These are phyloP conservation scores for Staphylotrichum longicolle DNA, from an alignment of 495 filamentous ascomycete species.

Conservation along the genomic window DNA sequence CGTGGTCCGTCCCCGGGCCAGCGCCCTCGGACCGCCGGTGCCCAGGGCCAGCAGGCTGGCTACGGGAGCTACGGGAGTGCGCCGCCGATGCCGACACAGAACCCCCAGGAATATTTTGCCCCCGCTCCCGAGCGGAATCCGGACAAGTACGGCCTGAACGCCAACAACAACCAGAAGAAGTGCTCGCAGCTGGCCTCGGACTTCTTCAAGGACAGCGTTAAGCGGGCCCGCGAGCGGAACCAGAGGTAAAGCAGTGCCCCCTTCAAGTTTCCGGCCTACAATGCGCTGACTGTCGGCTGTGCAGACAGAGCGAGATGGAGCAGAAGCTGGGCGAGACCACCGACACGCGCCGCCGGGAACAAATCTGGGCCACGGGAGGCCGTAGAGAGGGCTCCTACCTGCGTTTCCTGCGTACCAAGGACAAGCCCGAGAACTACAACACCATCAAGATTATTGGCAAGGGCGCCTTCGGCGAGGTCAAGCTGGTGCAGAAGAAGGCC, in stretches of 20 bases:
- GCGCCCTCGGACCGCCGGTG: slow-evolving; percentile 75
- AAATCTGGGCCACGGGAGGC: slow-evolving; percentile 71
- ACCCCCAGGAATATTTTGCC: slow-evolving; percentile 54
- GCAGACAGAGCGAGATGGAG: slow-evolving; percentile 86
- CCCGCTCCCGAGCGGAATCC: slow-evolving; percentile 67
- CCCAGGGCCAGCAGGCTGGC: slow-evolving; percentile 52
- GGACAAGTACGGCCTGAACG: slow-evolving; percentile 63
- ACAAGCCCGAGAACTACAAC: slow-evolving; percentile 86
- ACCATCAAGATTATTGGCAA: slow-evolving; percentile 98
- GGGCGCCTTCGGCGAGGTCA: slow-evolving; percentile 97
- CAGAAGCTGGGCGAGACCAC: slow-evolving; percentile 71
- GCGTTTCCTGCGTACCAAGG: slow-evolving; percentile 89
- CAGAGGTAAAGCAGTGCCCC: slow-evolving; percentile 62
- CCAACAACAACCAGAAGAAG: slow-evolving; percentile 70
- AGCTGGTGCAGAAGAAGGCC: slow-evolving; percentile 91
- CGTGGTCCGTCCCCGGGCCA: slow-evolving; percentile 69
- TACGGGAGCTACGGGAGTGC: slow-evolving; percentile 66
- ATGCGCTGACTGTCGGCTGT: slow-evolving; percentile 12
- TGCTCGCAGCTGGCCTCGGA: slow-evolving; percentile 73
- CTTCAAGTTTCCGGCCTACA: background rate
- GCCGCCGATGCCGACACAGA: slow-evolving; percentile 59
- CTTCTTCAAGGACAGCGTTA: slow-evolving; percentile 96
- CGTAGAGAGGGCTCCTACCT: slow-evolving; percentile 87
- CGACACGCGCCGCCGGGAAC: slow-evolving; percentile 67
- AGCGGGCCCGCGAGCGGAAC: slow-evolving; percentile 86